A percentile compares a stretch with the other conserved stretches of the same genome.
These are phyloP conservation scores for Starmera stellimalicola DNA, from an alignment of 1,139 yeast species.

Conservation along the genomic window DNA sequence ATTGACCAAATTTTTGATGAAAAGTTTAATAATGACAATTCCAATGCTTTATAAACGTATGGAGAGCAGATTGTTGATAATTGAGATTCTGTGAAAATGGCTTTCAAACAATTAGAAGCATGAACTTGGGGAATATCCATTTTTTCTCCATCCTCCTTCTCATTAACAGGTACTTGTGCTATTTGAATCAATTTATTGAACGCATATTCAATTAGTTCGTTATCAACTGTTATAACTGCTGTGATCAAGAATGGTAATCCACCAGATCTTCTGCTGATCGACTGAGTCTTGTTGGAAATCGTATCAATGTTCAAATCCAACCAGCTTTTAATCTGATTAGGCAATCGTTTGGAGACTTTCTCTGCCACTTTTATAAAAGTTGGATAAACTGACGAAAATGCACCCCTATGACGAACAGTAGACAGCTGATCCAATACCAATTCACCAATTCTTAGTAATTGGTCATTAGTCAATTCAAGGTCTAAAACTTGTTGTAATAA, in stretches of 20 bases:
- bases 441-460: conserved; percentile 36
- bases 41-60: conserved; percentile 49
- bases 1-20: conserved; percentile 71
- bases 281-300: conserved; percentile 50
- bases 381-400: conserved; percentile 81
- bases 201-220: conserved; percentile 34
- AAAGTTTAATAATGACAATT: conserved; percentile 53
- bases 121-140: conserved; percentile 86
- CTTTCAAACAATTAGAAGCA: conserved; percentile 78
- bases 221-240: conserved; percentile 56
- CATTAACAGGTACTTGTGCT: conserved; percentile 40
- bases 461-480: conserved; percentile 14
- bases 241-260: conserved; percentile 78
- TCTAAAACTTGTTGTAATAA: conserved; percentile 38
- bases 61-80: conserved; percentile 43
- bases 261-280: conserved; percentile 82
- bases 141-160: conserved; percentile 39
- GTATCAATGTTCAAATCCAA: conserved; percentile 40
- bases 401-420: conserved; percentile 80
- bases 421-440: conserved; percentile 58
- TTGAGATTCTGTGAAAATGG: conserved; percentile 61
- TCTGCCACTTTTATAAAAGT: conserved; percentile 57
- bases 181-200: conserved; percentile 42
- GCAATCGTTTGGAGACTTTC: conserved; percentile 31
- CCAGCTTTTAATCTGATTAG: conserved; percentile 42